phyloP scores from a whole-genome alignment of 225 moss, liverwort and hornwort species.

The Ulota crispa region DNA sequence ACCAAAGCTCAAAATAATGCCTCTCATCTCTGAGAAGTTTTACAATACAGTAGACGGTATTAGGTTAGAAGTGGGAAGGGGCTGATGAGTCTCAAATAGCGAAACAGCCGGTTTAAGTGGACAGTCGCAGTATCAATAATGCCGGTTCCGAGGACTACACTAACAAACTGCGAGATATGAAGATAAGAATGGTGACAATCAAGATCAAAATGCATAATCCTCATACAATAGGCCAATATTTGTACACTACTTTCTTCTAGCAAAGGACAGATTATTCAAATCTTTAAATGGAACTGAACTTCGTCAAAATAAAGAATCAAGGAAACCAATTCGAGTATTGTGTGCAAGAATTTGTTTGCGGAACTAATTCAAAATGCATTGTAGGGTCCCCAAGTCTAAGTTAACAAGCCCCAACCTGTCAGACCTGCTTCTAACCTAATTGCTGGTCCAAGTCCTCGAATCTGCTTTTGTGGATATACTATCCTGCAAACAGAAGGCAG shows the following conservation, averaged over 20 bases:
- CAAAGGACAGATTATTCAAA: background rate
- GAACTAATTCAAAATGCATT: conserved; percentile 28
- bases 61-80: too few relatives aligned
- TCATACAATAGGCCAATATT: background rate
- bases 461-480: conserved; percentile 19
- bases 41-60: too few relatives aligned
- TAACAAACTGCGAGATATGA: background rate
- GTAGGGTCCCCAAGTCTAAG: conserved; percentile 6
- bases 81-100: too few relatives aligned
- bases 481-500: conserved; percentile 28
- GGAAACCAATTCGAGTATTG: conserved; percentile 33
- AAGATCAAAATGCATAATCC: background rate
- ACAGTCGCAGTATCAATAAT: background rate
- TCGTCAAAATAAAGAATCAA: conserved; percentile 35
- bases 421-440: conserved; percentile 21
- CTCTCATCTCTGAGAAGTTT: too few relatives aligned
- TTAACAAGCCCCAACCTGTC: conserved; percentile 8
- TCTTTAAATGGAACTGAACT: background rate
- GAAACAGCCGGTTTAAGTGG: too few relatives aligned
- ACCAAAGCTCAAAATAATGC: too few relatives aligned
- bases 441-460: conserved; percentile 13
- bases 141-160: background rate
- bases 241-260: background rate
- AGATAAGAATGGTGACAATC: background rate
- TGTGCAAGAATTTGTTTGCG: conserved; percentile 32